phyloP scores from a whole-genome alignment of 371 early-diverging fungal species.

The Chytridiales sp. region DNA sequence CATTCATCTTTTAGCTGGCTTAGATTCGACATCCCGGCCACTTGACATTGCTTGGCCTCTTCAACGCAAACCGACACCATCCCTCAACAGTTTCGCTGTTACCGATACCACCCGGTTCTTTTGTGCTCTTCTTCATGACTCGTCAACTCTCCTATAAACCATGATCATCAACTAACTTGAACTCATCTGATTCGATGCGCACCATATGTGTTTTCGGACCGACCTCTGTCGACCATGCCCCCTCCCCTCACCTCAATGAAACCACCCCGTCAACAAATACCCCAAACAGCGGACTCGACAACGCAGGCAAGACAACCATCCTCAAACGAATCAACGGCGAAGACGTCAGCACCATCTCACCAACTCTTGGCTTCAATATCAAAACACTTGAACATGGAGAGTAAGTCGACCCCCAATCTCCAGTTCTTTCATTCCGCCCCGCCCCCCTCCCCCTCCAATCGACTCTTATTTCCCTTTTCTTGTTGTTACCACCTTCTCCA shows the following conservation, averaged over 20 bases:
- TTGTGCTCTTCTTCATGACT: background rate
- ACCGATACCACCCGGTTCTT: too few species aligned
- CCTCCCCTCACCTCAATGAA: background rate
- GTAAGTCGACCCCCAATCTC: slow-evolving; percentile 44
- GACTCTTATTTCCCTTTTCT: too few species aligned
- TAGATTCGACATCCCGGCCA: background rate
- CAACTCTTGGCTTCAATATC: slow-evolving; percentile 96
- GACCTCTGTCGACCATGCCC: background rate
- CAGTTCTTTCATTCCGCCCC: too few species aligned
- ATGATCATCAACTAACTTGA: background rate
- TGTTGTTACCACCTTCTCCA: slow-evolving; percentile 14
- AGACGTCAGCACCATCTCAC: slow-evolving; percentile 89
- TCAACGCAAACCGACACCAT: background rate
- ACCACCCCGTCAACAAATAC: too few species aligned
- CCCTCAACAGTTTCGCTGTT: too few species aligned
- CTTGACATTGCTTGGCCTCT: background rate
- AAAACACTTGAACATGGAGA: slow-evolving; percentile 84
- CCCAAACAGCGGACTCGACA: slow-evolving; percentile 95
- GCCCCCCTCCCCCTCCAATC: too few species aligned
- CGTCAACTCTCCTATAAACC: background rate
- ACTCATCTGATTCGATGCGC: too few species aligned
- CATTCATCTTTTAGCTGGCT: background rate
- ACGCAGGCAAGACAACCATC: slow-evolving; percentile 99
- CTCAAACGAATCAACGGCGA: slow-evolving; percentile 92
- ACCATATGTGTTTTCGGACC: background rate